Evolutionary conservation across 1,284 basidiomycete genomes (phyloP), one percentile per base, ranked within the genome.

Genomic region (Prillingera fragicola): DNA sequence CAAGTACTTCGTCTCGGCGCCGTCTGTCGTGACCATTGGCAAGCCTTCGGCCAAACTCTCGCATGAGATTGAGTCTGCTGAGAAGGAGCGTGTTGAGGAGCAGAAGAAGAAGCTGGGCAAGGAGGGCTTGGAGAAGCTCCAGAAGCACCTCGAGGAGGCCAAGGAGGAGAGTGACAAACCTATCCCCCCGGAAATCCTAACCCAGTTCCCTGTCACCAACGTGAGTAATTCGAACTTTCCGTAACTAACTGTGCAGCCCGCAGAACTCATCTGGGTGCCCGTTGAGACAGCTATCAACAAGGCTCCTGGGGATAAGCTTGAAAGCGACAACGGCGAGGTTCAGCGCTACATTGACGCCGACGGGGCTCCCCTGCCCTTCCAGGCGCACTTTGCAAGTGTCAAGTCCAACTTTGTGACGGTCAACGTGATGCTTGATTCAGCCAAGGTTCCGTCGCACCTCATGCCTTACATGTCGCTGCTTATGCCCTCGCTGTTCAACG

Each of bases 361-460:
- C 57, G 82, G 82, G 0, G 62, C 75, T 1, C 59, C 74, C 2
- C 69, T 94, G 33, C 83, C 94, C 0, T 94, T 91, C 75, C 94
- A 92, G 65, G 79, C 94, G 3, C 85, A 97, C 63, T 98, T 88
- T 62, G 85, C 88, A 55, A 82, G 87, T 63, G 85, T 89, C 41
- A 79, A 87, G 83, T 97, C 92, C 7, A 87, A 92, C 63, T 98
- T 99, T 67, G 81, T 97, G 48, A 80, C 81, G 17, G 72, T 97
- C 28, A 80, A 84, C 51, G 86, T 84, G 7, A 79, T 84, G 50
- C 80, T 92, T 59, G 88, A 91, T 15, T 74, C 89, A 27, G 78
- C 77, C 17, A 77, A 78, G 29, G 68, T 94, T 5, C 84, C 87
- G 0, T 67, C 83, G 46, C 75, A 78, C 25, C 78, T 94, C 26